Evolutionary conservation across 2,329 filamentous ascomycete species (phyloP).

Genomic region (Botryotinia narcissicola): DNA sequence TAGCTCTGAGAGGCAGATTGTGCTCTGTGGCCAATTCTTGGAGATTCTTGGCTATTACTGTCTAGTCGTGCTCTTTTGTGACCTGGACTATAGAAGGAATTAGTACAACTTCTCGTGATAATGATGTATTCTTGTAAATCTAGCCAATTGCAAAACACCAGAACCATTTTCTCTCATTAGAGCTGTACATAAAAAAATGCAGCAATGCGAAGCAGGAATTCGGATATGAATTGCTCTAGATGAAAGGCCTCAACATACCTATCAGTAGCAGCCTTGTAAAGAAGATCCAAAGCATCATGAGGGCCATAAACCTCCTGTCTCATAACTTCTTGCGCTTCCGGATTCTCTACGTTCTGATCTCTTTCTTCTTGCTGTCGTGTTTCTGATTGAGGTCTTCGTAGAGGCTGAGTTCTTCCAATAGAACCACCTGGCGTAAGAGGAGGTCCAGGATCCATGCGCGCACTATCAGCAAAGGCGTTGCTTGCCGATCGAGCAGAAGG

Average conservation of each 20-base stretch:
- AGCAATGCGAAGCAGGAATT: neutral
- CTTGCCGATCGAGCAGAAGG: conserved; percentile 34
- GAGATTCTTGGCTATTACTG: conserved; percentile 34
- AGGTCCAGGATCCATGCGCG: conserved; percentile 38
- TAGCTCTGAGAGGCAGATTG: conserved; percentile 24
- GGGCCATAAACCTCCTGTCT: conserved; percentile 78
- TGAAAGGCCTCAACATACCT: conserved; percentile 39
- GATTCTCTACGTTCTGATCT: conserved; percentile 62
- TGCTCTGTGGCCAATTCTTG: conserved; percentile 27
- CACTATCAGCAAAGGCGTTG: conserved; percentile 12
- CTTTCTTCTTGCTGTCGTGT: conserved; percentile 38
- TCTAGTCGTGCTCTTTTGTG: conserved; percentile 36
- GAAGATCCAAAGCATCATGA: conserved; percentile 85
- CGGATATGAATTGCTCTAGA: conserved; percentile 34
- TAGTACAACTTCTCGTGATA: conserved; percentile 34
- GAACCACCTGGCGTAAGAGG: conserved; percentile 67
- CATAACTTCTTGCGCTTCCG: conserved; percentile 64
- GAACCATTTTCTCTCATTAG: neutral
- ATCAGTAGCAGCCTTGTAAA: conserved; percentile 81
- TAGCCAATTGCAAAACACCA: neutral
- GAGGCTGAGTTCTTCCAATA: conserved; percentile 62
- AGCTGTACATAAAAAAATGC: conserved; percentile 37
- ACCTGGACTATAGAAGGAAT: conserved; percentile 40
- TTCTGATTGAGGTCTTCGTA: conserved; percentile 57
- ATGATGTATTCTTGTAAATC: neutral